These are phyloP conservation scores for Tuber calosporum DNA, from an alignment of 495 filamentous ascomycete species.

Conservation along the genomic window DNA sequence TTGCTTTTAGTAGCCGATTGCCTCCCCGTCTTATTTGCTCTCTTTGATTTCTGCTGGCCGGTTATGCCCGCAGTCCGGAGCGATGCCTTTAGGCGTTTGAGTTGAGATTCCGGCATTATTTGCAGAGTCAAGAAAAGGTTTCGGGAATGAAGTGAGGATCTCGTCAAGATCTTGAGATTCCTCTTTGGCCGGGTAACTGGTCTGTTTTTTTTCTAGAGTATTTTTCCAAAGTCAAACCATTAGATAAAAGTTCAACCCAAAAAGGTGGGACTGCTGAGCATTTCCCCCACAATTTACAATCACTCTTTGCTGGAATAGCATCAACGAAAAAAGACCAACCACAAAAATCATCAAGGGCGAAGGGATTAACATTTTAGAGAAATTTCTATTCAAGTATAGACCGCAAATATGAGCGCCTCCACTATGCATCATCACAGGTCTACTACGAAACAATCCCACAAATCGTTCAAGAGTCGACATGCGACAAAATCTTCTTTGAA, in stretches of 20 bases:
- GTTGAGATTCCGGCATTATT: constrained; percentile 83
- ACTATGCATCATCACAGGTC: constrained; percentile 72
- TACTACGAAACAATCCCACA: constrained; percentile 78
- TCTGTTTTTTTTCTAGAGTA: too few species aligned
- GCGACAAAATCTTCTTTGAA: constrained; percentile 79
- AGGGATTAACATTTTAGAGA: constrained; percentile 7
- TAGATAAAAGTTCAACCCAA: constrained; percentile 22
- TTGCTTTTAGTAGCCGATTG: constrained; percentile 58
- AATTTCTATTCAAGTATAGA: not conserved
- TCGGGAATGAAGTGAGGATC: not conserved
- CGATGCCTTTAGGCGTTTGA: constrained; percentile 89
- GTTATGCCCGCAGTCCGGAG: constrained; percentile 79
- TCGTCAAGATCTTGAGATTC: constrained; percentile 9
- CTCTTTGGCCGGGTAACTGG: constrained; percentile 17
- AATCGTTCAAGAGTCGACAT: constrained; percentile 84
- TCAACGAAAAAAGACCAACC: not conserved
- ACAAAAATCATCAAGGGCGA: not conserved
- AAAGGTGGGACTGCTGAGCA: constrained; percentile 14
- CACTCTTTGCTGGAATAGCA: not conserved
- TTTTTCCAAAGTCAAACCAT: too few species aligned
- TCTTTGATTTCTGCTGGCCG: constrained; percentile 83
- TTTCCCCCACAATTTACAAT: constrained; percentile 10
- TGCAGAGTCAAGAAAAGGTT: not conserved
- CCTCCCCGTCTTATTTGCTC: constrained; percentile 68
- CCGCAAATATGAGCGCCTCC: constrained; percentile 21